Base-by-base conservation (phyloP, 2,329 filamentous ascomycete genomes). In the Calonectria naviculata region DNA sequence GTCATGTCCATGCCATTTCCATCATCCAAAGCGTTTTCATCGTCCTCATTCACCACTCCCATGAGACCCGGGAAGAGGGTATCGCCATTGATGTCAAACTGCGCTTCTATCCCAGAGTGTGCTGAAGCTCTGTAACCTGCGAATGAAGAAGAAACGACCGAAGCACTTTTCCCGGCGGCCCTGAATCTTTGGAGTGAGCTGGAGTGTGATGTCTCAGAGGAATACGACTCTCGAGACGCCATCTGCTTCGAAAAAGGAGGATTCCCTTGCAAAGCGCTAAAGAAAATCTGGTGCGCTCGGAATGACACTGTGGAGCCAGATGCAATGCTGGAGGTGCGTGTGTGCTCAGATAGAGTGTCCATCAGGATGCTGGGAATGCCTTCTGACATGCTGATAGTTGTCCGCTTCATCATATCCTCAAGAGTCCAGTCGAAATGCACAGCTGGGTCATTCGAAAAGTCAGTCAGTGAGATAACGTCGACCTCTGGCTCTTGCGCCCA, bases 181-280 rank as follows among this genome's bases (percentile, higher is more conserved):
- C 17, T 66, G 21, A 66, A 66, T 5, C 64, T 24, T n/a, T 66
- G 36, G 13, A 66, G n/a, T 5, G 64, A 66, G 49, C 64, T 66
- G 15, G 64, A 34, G 13, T 36, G 47, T 29, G 64, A 66, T 28
- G 5, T 46, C 13, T 66, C 13, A 24, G 64, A 66, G 6, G 49
- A 66, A 21, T 31, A 46, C 17, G 64, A 66, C 12, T 36, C 8
- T 24, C 29, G 64, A 7, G 44, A 28, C 3, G 5, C 29, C 15
- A 46, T 28, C 2, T 36, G 17, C 38, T 24, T 46, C 9, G 38
- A 31, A 0, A 58, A 54, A 21, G 38, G 8, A 13, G 64, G 28
- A 19, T 38, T 36, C 9, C 49, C 38, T n/a, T 58, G 47, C 15
- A 58, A 9, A 8, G 41, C 49, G 6, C 10, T 38, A 2, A 46